Evolutionary conservation across 257 asterid species (phyloP).

Genomic region (Penstemon barbatus): DNA sequence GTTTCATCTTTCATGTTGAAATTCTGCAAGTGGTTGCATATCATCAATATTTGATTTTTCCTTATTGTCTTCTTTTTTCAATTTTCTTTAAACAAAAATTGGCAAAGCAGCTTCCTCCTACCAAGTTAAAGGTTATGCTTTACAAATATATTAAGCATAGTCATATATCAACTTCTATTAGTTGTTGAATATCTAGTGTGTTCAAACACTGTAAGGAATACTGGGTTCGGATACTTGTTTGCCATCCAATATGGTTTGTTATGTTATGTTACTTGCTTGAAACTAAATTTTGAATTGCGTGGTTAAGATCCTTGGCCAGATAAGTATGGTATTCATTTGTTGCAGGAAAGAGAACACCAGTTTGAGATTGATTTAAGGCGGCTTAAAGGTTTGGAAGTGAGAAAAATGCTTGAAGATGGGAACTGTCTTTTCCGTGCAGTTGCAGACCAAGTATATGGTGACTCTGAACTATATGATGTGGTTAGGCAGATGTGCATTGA

Average conservation of each 20-base stretch:
- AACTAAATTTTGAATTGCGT: constrained; percentile 16
- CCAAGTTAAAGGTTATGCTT: constrained; percentile 3
- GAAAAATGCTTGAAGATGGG: constrained; percentile 93
- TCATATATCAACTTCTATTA: neutral
- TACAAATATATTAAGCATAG: constrained; percentile 13
- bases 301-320: constrained; percentile 9
- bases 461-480: constrained; percentile 80
- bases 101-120: constrained; percentile 4
- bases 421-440: constrained; percentile 99
- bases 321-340: constrained; percentile 27
- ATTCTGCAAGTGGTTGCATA: constrained; percentile 10
- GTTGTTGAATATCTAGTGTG: constrained; percentile 8
- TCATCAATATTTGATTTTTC: neutral
- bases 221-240: neutral
- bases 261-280: constrained; percentile 20
- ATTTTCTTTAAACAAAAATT: neutral
- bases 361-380: constrained; percentile 88
- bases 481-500: constrained; percentile 99
- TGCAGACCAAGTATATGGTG: constrained; percentile 99
- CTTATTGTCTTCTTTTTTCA: constrained; percentile 5
- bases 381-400: constrained; percentile 86
- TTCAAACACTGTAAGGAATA: constrained; percentile 2
- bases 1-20: neutral
- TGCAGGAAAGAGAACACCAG: constrained; percentile 89
- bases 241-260: constrained; percentile 8